Percentiles rank a stretch among this genome's conserved stretches.
These are phyloP conservation scores for Solanum ossicruentum DNA, from an alignment of 257 asterid species.

Conservation along the genomic window DNA sequence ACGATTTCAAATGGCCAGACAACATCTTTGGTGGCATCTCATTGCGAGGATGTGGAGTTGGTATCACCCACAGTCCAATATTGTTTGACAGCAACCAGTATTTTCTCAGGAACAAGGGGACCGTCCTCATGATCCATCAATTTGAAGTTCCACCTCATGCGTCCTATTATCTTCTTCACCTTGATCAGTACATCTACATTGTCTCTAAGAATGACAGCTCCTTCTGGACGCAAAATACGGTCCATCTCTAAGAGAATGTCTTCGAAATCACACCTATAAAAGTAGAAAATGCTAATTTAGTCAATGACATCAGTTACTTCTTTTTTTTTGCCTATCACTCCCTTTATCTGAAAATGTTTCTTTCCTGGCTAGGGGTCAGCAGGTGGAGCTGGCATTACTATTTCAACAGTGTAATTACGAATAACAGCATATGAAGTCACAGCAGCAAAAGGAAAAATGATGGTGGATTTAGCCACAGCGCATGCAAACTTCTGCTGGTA, in stretches of 20 bases:
- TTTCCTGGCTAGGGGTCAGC: neutral
- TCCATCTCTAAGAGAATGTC: slow-evolving; percentile 94
- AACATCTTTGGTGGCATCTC: slow-evolving; percentile 5
- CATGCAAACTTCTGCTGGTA: neutral
- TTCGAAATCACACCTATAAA: slow-evolving; percentile 63
- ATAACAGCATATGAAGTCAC: neutral
- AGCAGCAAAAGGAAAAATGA: neutral
- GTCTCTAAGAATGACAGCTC: slow-evolving; percentile 80
- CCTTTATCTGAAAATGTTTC: neutral
- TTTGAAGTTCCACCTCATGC: slow-evolving; percentile 70
- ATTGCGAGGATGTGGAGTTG: slow-evolving; percentile 59
- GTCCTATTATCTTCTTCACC: slow-evolving; percentile 68
- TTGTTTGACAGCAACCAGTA: slow-evolving; percentile 71
- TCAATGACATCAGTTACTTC: too few relatives aligned
- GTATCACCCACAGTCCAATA: slow-evolving; percentile 61
- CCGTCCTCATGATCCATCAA: slow-evolving; percentile 93
- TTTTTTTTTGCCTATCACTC: neutral
- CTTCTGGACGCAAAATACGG: slow-evolving; percentile 87
- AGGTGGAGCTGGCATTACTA: neutral
- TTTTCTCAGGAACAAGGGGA: slow-evolving; percentile 80
- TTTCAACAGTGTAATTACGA: neutral
- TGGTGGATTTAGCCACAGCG: neutral
- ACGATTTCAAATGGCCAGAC: neutral
- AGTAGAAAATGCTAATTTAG: neutral
- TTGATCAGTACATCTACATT: slow-evolving; percentile 76